These are phyloP conservation scores for Aspergillus pseudoglaucus DNA, from an alignment of 2,329 filamentous ascomycete species.

Conservation along the genomic window DNA sequence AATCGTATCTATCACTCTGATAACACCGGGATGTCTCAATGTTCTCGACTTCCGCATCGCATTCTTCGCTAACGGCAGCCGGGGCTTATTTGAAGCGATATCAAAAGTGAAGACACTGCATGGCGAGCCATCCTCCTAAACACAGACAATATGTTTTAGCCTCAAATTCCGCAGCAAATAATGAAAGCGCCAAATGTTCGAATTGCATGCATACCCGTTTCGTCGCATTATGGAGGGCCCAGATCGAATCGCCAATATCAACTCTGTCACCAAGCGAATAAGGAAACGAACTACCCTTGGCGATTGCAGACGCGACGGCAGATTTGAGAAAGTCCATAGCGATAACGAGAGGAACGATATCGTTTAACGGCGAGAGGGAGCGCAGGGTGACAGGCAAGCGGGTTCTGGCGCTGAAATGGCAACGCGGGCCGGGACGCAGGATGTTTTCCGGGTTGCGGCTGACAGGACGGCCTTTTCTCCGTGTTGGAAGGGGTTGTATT, in stretches of 20 bases:
- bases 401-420: background rate
- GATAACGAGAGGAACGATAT: background rate
- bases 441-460: too few relatives aligned
- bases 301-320: constrained; percentile 91
- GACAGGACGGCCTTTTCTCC: too few relatives aligned
- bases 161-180: background rate
- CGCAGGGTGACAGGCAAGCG: background rate
- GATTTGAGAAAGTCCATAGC: constrained; percentile 97
- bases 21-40: constrained; percentile 84
- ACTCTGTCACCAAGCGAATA: constrained; percentile 90
- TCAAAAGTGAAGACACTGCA: constrained; percentile 99
- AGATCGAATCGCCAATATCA: constrained; percentile 87
- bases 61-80: constrained; percentile 82
- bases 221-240: constrained; percentile 92
- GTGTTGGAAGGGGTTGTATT: too few relatives aligned
- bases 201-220: constrained; percentile 67
- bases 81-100: constrained; percentile 69
- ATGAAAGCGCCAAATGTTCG: background rate
- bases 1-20: constrained; percentile 89
- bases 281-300: constrained; percentile 86
- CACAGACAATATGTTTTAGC: background rate
- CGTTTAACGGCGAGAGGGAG: background rate
- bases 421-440: too few relatives aligned
- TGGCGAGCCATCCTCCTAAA: constrained; percentile 81
- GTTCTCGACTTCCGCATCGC: constrained; percentile 90